Evolutionary conservation across 2,329 filamentous ascomycete genomes (phyloP).

Genomic region (Cercospora sp.): DNA sequence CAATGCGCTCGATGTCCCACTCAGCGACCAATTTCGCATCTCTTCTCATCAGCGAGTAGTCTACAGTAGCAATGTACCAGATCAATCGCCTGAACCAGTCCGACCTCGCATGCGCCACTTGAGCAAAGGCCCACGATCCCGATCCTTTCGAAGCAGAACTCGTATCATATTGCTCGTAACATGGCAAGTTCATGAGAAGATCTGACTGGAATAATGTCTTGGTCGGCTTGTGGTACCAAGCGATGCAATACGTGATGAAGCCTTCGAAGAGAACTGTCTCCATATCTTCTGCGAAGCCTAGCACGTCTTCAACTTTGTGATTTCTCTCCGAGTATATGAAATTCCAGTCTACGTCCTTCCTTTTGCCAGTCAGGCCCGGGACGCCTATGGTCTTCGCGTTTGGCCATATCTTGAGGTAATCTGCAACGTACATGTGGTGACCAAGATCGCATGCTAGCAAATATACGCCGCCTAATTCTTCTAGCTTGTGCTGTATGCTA

Average conservation of each 20-base stretch:
- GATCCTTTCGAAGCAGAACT: constrained; percentile 11
- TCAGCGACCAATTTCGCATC: constrained; percentile 20
- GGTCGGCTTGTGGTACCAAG: constrained; percentile 23
- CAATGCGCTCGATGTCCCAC: constrained; percentile 17
- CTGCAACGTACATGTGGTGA: constrained; percentile 20
- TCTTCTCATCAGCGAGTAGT: constrained; percentile 16
- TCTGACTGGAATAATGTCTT: constrained; percentile 19
- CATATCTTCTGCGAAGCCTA: constrained; percentile 12
- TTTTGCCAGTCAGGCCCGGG: constrained; percentile 11
- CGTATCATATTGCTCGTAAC: constrained; percentile 13
- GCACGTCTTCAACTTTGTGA: constrained; percentile 7
- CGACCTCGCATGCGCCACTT: constrained; percentile 15
- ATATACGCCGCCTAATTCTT: constrained; percentile 18
- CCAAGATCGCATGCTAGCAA: constrained; percentile 23
- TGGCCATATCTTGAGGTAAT: constrained; percentile 19
- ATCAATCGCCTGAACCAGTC: constrained; percentile 20
- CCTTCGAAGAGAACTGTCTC: constrained; percentile 22
- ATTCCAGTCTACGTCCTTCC: constrained; percentile 20
- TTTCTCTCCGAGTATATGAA: constrained; percentile 15
- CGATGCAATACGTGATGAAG: constrained; percentile 23
- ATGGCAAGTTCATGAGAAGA: constrained; percentile 21
- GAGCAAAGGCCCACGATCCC: constrained; percentile 12
- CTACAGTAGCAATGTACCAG: constrained; percentile 20
- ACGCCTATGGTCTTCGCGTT: constrained; percentile 22
- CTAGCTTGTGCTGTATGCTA: constrained; percentile 13